Base-by-base conservation (phyloP, 2,329 filamentous ascomycete species). In the Phyllosticta citrichinensis region DNA sequence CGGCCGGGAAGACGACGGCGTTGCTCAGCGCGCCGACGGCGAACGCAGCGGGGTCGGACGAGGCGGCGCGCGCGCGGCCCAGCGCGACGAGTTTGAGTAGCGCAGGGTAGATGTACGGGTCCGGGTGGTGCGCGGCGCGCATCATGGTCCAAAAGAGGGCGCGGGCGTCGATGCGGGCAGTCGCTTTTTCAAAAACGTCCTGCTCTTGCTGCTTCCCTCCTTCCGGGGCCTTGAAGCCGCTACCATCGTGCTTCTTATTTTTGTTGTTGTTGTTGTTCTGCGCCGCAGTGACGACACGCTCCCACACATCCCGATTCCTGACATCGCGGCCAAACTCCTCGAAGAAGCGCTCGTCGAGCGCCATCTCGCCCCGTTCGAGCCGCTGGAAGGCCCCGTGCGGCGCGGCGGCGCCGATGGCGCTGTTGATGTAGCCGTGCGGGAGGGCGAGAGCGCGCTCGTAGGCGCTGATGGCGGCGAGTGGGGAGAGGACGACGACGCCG, bases 141-240 rank as follows among this genome's bases (percentile, higher is more conserved):
- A 97, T 97, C 92, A 97, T 97, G 68, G 87, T 83, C 82, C 89
- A 88, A 77, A 96, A 97, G 27, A 99, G 79, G 74, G 77, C 84
- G 70, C 91, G 85, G 14, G 83, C 88, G 68, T 97, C 87, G 54
- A 97, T 81, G 1, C 78, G 73, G 0, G 52, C 24, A 1, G 57
- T 24, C 19, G 17, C 69, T 22, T 73, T 73, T 12, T 77, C 74
- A 19, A 62, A 71, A 3, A 64, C 5, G 63, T 63, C 10, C 56
- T 63, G 1, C 62, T 57, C 24, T 63, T 56, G 10, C 25, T 73
- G 74, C 17, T 77, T 74, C 24, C 62, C 22, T 22, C 2, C 22
- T 22, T 2, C 22, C 22, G 22, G 22, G 22, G 3, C 22, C 22
- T 22, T 22, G n/a, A n/a, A n/a, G n/a, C n/a, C n/a, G n/a, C n/a